These are phyloP conservation scores for Maudiozyma turicensis DNA, from an alignment of 805 yeast genomes.

Conservation along the genomic window DNA sequence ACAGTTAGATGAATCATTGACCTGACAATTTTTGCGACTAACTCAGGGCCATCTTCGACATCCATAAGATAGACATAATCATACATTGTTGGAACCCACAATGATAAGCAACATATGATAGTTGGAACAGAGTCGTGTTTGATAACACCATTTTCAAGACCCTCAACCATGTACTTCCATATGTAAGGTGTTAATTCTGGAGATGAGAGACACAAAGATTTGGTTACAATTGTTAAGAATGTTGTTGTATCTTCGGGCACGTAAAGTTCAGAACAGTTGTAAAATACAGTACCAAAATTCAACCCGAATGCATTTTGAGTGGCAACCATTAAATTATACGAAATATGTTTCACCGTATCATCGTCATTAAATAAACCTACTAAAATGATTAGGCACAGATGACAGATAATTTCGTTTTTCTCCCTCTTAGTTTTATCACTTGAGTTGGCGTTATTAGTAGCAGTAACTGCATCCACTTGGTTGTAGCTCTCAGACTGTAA, in stretches of 20 bases:
- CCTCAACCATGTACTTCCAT: constrained; percentile 18
- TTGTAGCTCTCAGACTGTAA: constrained; percentile 29
- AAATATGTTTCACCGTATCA: constrained; percentile 48
- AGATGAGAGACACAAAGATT: constrained; percentile 39
- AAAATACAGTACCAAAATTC: constrained; percentile 46
- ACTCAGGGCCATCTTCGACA: constrained; percentile 46
- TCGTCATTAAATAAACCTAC: constrained; percentile 53
- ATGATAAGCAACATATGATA: constrained; percentile 32
- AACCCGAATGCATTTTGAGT: constrained; percentile 46
- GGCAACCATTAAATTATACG: constrained; percentile 52
- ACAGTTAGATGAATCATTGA: constrained; percentile 51
- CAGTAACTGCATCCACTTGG: constrained; percentile 3
- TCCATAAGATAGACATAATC: constrained; percentile 42
- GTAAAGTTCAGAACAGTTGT: constrained; percentile 45
- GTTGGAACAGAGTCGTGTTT: constrained; percentile 9
- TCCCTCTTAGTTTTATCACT: constrained; percentile 19
- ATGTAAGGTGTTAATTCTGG: constrained; percentile 55
- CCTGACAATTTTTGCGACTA: constrained; percentile 48
- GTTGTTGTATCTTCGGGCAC: constrained; percentile 58
- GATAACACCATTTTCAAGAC: constrained; percentile 13
- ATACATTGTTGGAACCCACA: constrained; percentile 64
- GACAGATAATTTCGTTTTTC: constrained; percentile 38
- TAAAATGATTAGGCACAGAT: constrained; percentile 51
- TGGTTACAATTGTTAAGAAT: constrained; percentile 48
- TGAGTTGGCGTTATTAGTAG: constrained; percentile 3